These are phyloP conservation scores for Rhododendron molle DNA, from an alignment of 148 eudicot genomes.

Conservation along the genomic window DNA sequence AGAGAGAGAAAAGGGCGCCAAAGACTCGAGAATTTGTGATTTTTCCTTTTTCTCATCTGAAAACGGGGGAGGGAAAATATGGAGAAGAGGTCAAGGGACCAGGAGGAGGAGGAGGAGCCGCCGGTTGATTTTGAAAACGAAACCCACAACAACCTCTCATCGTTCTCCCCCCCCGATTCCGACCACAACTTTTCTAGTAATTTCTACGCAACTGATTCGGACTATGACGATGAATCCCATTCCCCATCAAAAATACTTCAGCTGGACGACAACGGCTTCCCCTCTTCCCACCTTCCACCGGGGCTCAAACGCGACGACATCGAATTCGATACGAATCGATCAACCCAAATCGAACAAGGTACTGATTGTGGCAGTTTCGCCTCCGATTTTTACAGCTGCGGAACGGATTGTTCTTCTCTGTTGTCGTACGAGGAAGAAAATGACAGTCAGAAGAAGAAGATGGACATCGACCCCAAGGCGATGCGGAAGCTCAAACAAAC, in stretches of 20 bases:
- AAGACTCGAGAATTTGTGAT: not conserved
- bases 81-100: not conserved
- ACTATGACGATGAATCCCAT: not conserved
- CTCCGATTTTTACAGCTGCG: slow-evolving; percentile 42
- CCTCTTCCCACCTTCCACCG: not conserved
- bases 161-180: not conserved
- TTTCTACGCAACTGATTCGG: not conserved
- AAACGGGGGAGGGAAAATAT: not conserved
- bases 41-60: not conserved
- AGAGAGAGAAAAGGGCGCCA: not conserved
- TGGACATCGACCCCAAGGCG: not conserved
- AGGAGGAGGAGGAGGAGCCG: not conserved
- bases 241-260: not conserved
- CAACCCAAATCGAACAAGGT: not conserved
- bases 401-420: slow-evolving; percentile 44
- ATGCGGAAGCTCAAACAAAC: slow-evolving; percentile 36
- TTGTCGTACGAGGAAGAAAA: not conserved
- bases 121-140: not conserved
- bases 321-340: not conserved
- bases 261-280: slow-evolving; percentile 4
- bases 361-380: slow-evolving; percentile 20
- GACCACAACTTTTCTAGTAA: not conserved
- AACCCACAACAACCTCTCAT: not conserved
- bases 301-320: not conserved
- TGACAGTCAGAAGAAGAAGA: not conserved